Percentiles rank a stretch among this genome's conserved stretches.
phyloP scores from a whole-genome alignment of 306 rosid species.

The Delonix regia region DNA sequence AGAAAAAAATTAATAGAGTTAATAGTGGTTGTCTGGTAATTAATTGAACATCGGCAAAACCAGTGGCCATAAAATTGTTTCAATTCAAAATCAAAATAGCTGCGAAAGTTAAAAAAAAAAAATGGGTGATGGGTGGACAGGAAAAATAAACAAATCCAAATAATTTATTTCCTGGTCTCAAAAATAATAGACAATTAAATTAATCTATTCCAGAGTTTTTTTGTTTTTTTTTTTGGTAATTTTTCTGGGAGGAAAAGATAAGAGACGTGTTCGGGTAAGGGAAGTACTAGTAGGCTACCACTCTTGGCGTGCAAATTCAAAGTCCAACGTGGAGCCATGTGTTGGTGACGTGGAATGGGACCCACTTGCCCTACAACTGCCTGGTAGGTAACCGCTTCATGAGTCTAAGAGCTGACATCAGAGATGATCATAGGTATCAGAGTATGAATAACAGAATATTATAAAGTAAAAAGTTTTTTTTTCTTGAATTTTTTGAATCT shows the following conservation, averaged over 20 bases:
- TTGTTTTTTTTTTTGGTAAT: not conserved
- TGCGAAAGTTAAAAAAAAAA: not conserved
- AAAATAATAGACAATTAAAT: not conserved
- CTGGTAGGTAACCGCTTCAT: slow-evolving; percentile 37
- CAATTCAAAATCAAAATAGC: too few relatives aligned
- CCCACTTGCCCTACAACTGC: slow-evolving; percentile 42
- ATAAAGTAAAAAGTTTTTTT: too few relatives aligned
- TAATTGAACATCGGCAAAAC: not conserved
- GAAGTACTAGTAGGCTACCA: not conserved
- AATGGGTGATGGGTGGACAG: not conserved
- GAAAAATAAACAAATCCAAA: not conserved
- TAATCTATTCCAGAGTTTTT: not conserved
- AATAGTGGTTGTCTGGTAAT: too few relatives aligned
- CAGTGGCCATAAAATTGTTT: not conserved
- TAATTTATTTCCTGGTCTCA: not conserved
- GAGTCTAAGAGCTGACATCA: not conserved
- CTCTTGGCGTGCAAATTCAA: slow-evolving; percentile 48
- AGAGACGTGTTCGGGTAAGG: slow-evolving; percentile 49
- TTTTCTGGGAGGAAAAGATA: too few relatives aligned
- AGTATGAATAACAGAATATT: too few relatives aligned
- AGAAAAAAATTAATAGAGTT: too few relatives aligned
- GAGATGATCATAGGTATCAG: too few relatives aligned
- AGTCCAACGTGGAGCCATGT: slow-evolving; percentile 52
- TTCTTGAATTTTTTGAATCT: too few relatives aligned
- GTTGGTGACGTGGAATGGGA: slow-evolving; percentile 64